Conservation (phyloP, 208 protist genomes). For the Lotmaria passim region DNA sequence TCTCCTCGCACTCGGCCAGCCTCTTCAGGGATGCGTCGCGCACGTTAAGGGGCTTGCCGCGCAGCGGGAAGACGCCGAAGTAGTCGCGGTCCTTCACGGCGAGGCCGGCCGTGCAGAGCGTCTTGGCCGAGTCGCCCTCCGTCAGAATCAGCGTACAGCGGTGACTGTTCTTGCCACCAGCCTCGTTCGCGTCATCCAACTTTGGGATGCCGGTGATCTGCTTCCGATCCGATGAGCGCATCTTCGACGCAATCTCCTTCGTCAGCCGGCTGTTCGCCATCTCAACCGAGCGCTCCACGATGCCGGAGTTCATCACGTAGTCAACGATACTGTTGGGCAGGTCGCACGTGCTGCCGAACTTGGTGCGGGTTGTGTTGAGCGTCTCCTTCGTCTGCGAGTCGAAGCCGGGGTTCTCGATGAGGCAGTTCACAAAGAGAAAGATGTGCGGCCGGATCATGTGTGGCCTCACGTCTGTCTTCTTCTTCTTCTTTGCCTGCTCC, state of each 20-base stretch:
- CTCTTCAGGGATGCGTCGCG: slow-evolving; percentile 96
- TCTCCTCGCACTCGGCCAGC: slow-evolving; percentile 96
- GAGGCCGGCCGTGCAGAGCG: slow-evolving; percentile 97
- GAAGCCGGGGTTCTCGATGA: slow-evolving; percentile 99
- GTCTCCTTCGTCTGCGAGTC: slow-evolving; percentile 99
- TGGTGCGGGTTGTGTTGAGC: slow-evolving; percentile 93
- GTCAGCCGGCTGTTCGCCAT: slow-evolving; percentile 97
- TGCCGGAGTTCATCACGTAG: slow-evolving; percentile 94
- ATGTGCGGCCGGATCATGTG: slow-evolving; percentile 98
- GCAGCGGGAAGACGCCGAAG: slow-evolving; percentile 99
- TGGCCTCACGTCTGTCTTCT: slow-evolving; percentile 96
- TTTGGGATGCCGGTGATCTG: slow-evolving; percentile 98
- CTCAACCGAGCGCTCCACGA: slow-evolving; percentile 95
- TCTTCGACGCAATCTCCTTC: slow-evolving; percentile 85
- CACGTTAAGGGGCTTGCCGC: slow-evolving; percentile 99
- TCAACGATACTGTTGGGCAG: slow-evolving; percentile 96
- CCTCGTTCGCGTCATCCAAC: slow-evolving; percentile 99
- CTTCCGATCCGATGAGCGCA: slow-evolving; percentile 69
- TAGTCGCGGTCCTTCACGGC: slow-evolving; percentile 98
- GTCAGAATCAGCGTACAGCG: slow-evolving; percentile 99
- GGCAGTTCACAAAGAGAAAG: slow-evolving; percentile 99
- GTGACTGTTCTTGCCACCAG: slow-evolving; percentile 93
- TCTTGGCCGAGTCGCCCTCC: slow-evolving; percentile 99
- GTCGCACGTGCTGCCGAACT: slow-evolving; percentile 98
- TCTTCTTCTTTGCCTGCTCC: slow-evolving; percentile 96